Conservation (phyloP, 2,329 filamentous ascomycete genomes). For the Trichophyton rubrum region DNA sequence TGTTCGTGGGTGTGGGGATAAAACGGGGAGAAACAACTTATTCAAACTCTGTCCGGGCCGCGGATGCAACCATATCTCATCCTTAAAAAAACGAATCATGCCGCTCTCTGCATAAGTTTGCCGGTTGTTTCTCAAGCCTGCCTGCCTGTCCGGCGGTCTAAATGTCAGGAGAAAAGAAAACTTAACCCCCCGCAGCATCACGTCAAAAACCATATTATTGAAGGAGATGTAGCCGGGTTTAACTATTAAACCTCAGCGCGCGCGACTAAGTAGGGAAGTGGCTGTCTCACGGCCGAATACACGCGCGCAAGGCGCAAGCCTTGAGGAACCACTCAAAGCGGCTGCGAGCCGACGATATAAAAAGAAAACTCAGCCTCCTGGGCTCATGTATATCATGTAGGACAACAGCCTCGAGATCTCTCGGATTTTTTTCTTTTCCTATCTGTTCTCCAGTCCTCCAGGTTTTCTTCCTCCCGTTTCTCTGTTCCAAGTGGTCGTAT, state of each 20-base stretch:
- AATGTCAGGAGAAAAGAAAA: background rate
- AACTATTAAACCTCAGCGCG: background rate
- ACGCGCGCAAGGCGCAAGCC: conserved; percentile 2
- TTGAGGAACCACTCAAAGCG: background rate
- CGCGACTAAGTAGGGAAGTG: background rate
- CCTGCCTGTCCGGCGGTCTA: background rate
- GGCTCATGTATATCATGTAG: background rate
- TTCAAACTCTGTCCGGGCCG: background rate
- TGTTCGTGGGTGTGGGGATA: background rate
- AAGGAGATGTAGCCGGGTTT: background rate
- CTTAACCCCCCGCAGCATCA: background rate
- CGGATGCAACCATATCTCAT: background rate
- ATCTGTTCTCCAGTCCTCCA: background rate
- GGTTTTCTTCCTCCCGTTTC: no score
- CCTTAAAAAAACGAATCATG: background rate
- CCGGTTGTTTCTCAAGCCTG: background rate
- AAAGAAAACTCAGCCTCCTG: background rate
- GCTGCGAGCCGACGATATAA: background rate
- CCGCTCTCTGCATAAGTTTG: background rate
- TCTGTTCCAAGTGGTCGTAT: background rate
- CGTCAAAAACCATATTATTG: background rate
- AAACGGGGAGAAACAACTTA: background rate
- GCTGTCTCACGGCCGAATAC: background rate
- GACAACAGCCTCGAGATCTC: background rate
- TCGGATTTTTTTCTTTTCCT: background rate